Evolutionary conservation across 768 basidiomycete species (phyloP).

Genomic region (Pisolithus microcarpus): DNA sequence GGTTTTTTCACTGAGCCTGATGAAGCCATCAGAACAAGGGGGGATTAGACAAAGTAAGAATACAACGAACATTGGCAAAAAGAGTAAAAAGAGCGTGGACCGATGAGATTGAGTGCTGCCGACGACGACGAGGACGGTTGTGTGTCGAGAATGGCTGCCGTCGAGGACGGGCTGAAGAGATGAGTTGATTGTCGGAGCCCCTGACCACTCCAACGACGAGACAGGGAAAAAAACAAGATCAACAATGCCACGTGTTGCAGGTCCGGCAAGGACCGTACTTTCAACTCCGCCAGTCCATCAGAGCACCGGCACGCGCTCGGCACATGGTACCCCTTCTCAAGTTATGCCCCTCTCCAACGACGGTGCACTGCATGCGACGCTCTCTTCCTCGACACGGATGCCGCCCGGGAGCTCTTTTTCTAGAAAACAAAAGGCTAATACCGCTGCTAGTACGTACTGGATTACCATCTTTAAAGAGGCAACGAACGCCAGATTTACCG

Average conservation of each 20-base stretch:
- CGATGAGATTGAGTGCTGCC: slow-evolving; percentile 1
- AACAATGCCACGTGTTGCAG: slow-evolving; percentile 23
- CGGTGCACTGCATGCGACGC: no score
- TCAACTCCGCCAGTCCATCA: neutral
- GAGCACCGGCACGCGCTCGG: neutral
- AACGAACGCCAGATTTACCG: slow-evolving; percentile 11
- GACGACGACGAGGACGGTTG: slow-evolving; percentile 9
- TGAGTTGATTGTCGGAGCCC: slow-evolving; percentile 32
- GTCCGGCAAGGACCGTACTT: slow-evolving; percentile 10
- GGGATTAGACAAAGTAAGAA: neutral
- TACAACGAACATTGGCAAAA: slow-evolving; percentile 10
- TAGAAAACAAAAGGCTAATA: no score
- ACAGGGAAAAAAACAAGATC: slow-evolving; percentile 29
- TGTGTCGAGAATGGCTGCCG: slow-evolving; percentile 11
- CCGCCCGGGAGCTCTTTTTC: no score
- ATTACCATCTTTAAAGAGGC: slow-evolving; percentile 1
- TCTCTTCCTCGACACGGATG: no score
- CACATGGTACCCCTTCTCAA: no score
- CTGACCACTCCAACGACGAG: slow-evolving; percentile 25
- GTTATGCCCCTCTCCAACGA: no score
- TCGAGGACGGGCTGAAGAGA: slow-evolving; percentile 12
- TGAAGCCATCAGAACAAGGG: slow-evolving; percentile 20
- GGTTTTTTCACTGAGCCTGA: slow-evolving; percentile 25
- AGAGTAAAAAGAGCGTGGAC: neutral
- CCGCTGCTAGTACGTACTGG: no score